Conservation (phyloP, 2,329 filamentous ascomycete species). For the Epichloe sp. region DNA sequence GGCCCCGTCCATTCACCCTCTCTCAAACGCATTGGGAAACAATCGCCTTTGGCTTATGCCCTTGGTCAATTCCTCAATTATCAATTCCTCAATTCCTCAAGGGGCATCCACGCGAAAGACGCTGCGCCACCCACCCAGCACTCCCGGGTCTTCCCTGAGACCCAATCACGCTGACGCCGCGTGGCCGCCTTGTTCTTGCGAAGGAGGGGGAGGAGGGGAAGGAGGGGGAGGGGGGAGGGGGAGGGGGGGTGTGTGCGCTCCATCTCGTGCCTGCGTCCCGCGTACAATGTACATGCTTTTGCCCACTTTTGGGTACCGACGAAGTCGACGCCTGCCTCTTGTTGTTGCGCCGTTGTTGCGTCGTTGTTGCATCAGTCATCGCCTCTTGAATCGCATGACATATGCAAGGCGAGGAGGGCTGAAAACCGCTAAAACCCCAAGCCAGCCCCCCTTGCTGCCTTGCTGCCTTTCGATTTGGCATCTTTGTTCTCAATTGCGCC, state of each 20-base stretch:
- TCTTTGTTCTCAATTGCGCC: background rate
- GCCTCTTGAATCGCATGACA: background rate
- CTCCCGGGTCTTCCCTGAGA: background rate
- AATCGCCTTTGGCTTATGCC: background rate
- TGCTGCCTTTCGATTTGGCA: background rate
- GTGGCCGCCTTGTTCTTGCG: background rate
- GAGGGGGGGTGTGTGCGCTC: background rate
- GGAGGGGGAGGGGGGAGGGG: too few species aligned
- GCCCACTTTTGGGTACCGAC: conserved; percentile 7
- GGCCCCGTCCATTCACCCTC: background rate
- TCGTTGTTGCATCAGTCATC: background rate
- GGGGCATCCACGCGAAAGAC: background rate
- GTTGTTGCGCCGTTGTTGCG: too few species aligned
- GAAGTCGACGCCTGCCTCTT: conserved; percentile 1
- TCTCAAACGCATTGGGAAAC: too few species aligned
- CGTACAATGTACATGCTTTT: background rate
- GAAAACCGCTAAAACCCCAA: background rate
- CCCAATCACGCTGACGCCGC: background rate
- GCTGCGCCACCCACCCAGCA: background rate
- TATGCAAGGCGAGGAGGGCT: background rate
- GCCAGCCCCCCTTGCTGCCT: conserved; percentile 1
- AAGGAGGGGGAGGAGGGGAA: background rate
- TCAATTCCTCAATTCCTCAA: background rate
- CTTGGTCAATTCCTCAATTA: background rate
- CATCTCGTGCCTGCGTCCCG: conserved; percentile 3